Evolutionary conservation across 805 yeast genomes (phyloP), one percentile per base, ranked within the genome.

Genomic region (Barnettozyma californica): DNA sequence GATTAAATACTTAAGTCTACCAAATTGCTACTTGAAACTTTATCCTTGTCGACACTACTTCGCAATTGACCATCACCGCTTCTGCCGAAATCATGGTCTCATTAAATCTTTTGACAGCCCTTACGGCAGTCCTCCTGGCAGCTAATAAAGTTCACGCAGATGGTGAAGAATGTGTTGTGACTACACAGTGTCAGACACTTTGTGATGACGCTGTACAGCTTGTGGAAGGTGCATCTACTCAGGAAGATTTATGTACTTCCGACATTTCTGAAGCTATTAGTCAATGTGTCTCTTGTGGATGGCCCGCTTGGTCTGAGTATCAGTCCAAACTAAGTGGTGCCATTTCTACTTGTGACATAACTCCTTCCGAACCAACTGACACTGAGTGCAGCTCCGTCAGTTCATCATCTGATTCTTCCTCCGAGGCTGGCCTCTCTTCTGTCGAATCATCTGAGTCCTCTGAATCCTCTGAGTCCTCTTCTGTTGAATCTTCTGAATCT

Each of bases 231-330:
- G 10, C 29, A 3, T 8, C 16, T 8, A 29, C n/a, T 5, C 33
- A 29, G 33, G 33, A 9, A 18, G 37, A 34, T 3, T 19, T 16
- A 18, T 35, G 38, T 20, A 14, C 6, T 10, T 2, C 38, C 16
- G 38, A 35, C 14, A 6, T 35, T 14, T 11, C 20, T 20, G 9
- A 5, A 9, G 38, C 38, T 7, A 23, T 35, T 18, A 9, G 18
- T 10, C 14, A 35, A 5, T 35, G 38, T 35, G 18, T 35, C 14
- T 16, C 38, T 41, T 66, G 70, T 56, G 70, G 69, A 35, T 66
- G 68, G 69, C 61, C 68, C 53, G 47, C 66, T 20, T 66, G 63
- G 63, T 39, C 53, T 13, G 59, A 63, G 47, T 66, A 66, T 47
- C 58, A 56, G 9, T 9, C 44, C 0, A 63, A 43, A 39, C 23